Percentiles rank a stretch among this genome's conserved stretches.
phyloP scores from a whole-genome alignment of 2,329 filamentous ascomycete genomes.

The Stachybotrys echinatus region DNA sequence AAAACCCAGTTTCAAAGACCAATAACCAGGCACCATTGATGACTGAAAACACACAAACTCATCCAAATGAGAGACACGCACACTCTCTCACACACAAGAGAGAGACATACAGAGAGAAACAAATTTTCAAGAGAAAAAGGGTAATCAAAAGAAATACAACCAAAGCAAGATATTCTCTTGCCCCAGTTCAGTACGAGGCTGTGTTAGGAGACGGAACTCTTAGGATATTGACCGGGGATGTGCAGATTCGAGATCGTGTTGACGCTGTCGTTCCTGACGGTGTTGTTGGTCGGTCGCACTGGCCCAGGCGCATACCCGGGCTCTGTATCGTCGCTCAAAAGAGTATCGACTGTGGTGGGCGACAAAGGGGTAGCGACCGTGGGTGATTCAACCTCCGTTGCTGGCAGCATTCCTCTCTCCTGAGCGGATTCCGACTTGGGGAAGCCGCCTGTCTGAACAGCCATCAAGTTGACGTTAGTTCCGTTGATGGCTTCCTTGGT shows the following conservation, averaged over 20 bases:
- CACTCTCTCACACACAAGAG: too few relatives aligned
- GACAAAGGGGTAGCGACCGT: constrained; percentile 2
- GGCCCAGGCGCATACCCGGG: constrained; percentile 1
- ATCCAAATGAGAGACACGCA: constrained; percentile 6
- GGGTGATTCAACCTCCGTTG: constrained; percentile 1
- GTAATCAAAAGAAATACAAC: too few relatives aligned
- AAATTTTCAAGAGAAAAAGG: too few relatives aligned
- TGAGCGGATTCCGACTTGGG: constrained; percentile 11
- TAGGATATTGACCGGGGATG: constrained; percentile 64
- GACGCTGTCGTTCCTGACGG: constrained; percentile 34
- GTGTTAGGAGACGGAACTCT: constrained; percentile 9
- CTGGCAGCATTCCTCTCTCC: not conserved
- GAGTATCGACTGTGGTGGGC: constrained; percentile 11
- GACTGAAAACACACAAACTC: not conserved
- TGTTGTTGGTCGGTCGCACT: constrained; percentile 18
- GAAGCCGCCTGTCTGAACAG: constrained; percentile 15
- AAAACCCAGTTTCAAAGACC: not conserved
- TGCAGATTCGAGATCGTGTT: constrained; percentile 60
- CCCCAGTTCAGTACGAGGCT: not conserved
- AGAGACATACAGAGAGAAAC: too few relatives aligned
- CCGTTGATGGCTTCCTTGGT: constrained; percentile 8
- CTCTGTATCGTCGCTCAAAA: constrained; percentile 4
- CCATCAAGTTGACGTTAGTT: constrained; percentile 11
- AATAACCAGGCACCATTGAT: not conserved
- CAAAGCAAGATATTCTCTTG: not conserved